Percentiles rank a stretch among this genome's conserved stretches.
Evolutionary conservation across 2,329 filamentous ascomycete species (phyloP).

Genomic region (Fusarium fujikuroi): DNA sequence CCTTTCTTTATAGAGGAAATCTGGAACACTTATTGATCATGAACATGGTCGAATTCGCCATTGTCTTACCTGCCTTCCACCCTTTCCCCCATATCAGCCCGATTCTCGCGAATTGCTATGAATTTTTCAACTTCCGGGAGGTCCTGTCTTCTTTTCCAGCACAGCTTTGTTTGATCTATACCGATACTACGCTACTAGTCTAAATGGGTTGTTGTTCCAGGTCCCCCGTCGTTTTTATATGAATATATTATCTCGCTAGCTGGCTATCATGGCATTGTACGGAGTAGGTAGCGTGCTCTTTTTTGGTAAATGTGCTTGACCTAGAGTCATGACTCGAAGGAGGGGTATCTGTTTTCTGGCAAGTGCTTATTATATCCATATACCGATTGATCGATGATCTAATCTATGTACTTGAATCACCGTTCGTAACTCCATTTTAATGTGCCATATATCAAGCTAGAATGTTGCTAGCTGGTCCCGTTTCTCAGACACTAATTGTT

Average conservation of each 20-base stretch:
- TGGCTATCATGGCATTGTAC: slow-evolving; percentile 32
- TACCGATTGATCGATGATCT: slow-evolving; percentile 4
- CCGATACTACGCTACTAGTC: not conserved
- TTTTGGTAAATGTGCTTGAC: slow-evolving; percentile 9
- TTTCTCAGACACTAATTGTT: not conserved
- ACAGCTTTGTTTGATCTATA: not conserved
- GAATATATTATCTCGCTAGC: slow-evolving; percentile 21
- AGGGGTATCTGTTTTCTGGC: not conserved
- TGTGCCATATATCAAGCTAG: too few species aligned
- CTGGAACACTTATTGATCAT: not conserved
- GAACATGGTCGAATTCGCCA: not conserved
- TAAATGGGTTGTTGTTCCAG: not conserved
- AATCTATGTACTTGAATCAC: not conserved
- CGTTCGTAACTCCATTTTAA: not conserved
- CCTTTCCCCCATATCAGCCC: not conserved
- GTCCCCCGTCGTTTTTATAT: not conserved
- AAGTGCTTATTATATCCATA: slow-evolving; percentile 5
- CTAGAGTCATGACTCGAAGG: not conserved
- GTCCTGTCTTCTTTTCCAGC: slow-evolving; percentile 1
- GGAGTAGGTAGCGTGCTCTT: slow-evolving; percentile 30
- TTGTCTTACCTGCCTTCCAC: not conserved
- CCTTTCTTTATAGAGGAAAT: not conserved
- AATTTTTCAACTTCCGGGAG: not conserved
- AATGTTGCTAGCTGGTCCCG: not conserved
- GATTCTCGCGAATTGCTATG: not conserved